These are phyloP conservation scores for Cystobasidium slooffiae DNA, from an alignment of 1,284 basidiomycete species.

Conservation along the genomic window DNA sequence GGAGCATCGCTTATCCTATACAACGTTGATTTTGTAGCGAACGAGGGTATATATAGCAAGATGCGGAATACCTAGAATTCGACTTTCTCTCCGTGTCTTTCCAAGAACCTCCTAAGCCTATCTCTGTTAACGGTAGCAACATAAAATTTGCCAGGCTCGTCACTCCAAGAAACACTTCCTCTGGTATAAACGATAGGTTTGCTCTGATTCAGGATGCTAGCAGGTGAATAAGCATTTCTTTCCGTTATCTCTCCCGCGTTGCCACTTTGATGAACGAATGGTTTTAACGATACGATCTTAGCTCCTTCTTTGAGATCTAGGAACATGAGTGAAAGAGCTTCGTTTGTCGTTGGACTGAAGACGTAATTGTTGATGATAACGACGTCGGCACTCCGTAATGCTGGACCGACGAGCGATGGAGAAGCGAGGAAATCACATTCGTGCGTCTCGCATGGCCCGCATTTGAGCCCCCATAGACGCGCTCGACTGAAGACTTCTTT, in stretches of 20 bases:
- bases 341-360: conserved; percentile 62
- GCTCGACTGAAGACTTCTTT: conserved; percentile 60
- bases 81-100: conserved; percentile 13
- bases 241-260: conserved; percentile 33
- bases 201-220: conserved; percentile 49
- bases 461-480: conserved; percentile 61
- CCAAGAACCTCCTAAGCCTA: conserved; percentile 33
- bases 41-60: background rate
- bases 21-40: too few species aligned
- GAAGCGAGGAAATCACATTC: conserved; percentile 60
- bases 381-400: conserved; percentile 44
- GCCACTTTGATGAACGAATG: conserved; percentile 57
- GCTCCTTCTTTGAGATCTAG: conserved; percentile 63
- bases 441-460: conserved; percentile 59
- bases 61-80: background rate
- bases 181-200: conserved; percentile 44
- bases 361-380: conserved; percentile 64
- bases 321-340: conserved; percentile 62
- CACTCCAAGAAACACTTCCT: conserved; percentile 51
- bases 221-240: conserved; percentile 47
- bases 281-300: conserved; percentile 62
- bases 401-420: conserved; percentile 23
- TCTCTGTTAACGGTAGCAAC: conserved; percentile 48
- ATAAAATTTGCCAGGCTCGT: conserved; percentile 51
- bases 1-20: too few species aligned